Evolutionary conservation across 768 basidiomycete genomes (phyloP), one percentile per base, ranked within the genome.

Genomic region (Suillus occidentalis): DNA sequence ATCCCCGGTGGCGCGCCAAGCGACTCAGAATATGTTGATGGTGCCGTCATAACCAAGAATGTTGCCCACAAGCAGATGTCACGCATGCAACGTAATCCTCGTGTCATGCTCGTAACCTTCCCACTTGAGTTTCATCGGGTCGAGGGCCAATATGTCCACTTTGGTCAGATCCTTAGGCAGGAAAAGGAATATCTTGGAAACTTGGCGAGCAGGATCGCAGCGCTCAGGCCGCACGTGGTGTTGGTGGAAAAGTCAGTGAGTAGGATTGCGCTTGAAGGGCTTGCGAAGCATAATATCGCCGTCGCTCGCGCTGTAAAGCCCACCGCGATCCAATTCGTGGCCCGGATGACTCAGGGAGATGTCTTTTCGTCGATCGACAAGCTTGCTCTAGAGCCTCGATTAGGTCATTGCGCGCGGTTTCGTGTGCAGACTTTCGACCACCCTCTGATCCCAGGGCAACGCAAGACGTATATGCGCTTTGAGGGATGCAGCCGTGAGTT

Each of bases 401-500:
- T 98, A 28, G 97, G 97, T 2, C 90, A 97, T 70, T 99, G 96
- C 72, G 80, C 86, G 7, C 85, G 86, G 22, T 97, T 94, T 76
- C 84, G 89, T 40, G 84, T 99, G 7, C 95, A 97, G 76, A 97
- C 97, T 0, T 98, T 91, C 74, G 97, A 98, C 67, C 96, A 99
- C 76, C 84, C 87, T 14, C 82, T 96, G 47, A 99, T 99, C 49
- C 95, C 96, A n/a, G 95, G 95, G 22, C 85, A 85, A 20, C 84
- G 97, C 63, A 99, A 99, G 81, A 94, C 97, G 0, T 92, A 94
- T 72, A 95, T 99, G 94, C 90, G 97, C 1, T 99, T 99, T 71
- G 97, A 99, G 77, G 97, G 97, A 2, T 97, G 96, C 71, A 91
- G 86, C 72, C 85, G 86, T 59, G 94, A 97, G 67, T 91, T 94